Evolutionary conservation across 2,329 filamentous ascomycete species (phyloP), one percentile per base, ranked within the genome.

Genomic region (Cladosporium sp.): DNA sequence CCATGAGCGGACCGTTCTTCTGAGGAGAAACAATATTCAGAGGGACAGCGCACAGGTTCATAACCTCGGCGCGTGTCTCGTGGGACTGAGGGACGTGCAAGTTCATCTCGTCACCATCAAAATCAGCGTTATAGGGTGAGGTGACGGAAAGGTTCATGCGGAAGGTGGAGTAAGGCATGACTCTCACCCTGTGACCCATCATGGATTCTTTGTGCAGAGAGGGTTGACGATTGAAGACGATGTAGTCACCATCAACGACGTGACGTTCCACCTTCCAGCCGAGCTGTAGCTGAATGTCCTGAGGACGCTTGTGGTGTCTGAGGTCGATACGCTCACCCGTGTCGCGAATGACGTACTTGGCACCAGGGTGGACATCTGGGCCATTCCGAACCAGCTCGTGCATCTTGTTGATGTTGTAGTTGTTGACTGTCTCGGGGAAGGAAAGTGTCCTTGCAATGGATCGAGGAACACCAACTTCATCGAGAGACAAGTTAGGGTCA

Each of bases 101-200:
- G 77, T 99, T 99, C 95, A 99, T 99, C 80, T 99, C 95, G 78
- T 99, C 95, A 81, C 95, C 95, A 76, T 99, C 95, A 81, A 99
- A 99, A 91, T 99, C 95, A 73, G 95, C 95, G 82, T 99, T 99
- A 84, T 99, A 99, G 0, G 95, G 95, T 31, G 93, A 96, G 0
- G 96, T 99, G 75, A 99, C 95, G 0, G 95, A 99, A 72, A 99
- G 80, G 75, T 99, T 99, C 56, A 99, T 86, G 69, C 95, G 90
- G 84, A 99, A 99, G 1, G 95, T 99, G 6, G 95, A 99, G 79
- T 97, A 99, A 3, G 95, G 95, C 93, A 99, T 98, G 67, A 99
- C 95, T 67, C 90, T 90, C 69, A 99, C 95, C 73, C 92, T 89
- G 80, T 99, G 95, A 79, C 92, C 95, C 96, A 99, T 99, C 95